Conservation (phyloP, 2,329 filamentous ascomycete species). For the Alternaria solani region DNA sequence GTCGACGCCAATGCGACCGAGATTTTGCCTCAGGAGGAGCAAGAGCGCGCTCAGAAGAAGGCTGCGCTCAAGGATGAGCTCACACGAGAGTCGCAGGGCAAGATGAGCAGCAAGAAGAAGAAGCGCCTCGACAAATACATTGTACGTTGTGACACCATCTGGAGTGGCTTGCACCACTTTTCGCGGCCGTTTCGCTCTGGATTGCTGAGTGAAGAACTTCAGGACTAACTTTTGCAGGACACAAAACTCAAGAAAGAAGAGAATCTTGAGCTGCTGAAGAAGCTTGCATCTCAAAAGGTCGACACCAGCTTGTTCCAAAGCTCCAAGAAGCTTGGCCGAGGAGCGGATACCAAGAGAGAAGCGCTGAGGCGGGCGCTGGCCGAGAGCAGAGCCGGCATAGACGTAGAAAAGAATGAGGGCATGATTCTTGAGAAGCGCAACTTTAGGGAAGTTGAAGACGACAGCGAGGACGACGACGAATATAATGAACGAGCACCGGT, state of each 20-base stretch:
- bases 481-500: conserved; percentile 15
- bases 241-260: conserved; percentile 95
- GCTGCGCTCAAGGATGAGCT: conserved; percentile 63
- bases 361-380: conserved; percentile 68
- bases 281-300: conserved; percentile 78
- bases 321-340: conserved; percentile 76
- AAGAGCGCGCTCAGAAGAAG: conserved; percentile 63
- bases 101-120: conserved; percentile 70
- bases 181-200: not conserved
- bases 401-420: conserved; percentile 62
- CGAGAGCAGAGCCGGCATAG: conserved; percentile 70
- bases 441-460: conserved; percentile 30
- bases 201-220: not conserved
- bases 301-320: conserved; percentile 85
- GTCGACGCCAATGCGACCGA: conserved; percentile 63
- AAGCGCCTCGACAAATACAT: conserved; percentile 75
- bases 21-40: conserved; percentile 58
- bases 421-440: conserved; percentile 61
- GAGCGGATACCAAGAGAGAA: conserved; percentile 73
- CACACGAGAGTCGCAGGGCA: conserved; percentile 60
- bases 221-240: conserved; percentile 61
- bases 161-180: not conserved
- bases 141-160: conserved; percentile 48
- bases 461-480: conserved; percentile 45
- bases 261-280: conserved; percentile 81